Base-by-base conservation (phyloP, 441 rosid species). In the Gossypium armourianum region DNA sequence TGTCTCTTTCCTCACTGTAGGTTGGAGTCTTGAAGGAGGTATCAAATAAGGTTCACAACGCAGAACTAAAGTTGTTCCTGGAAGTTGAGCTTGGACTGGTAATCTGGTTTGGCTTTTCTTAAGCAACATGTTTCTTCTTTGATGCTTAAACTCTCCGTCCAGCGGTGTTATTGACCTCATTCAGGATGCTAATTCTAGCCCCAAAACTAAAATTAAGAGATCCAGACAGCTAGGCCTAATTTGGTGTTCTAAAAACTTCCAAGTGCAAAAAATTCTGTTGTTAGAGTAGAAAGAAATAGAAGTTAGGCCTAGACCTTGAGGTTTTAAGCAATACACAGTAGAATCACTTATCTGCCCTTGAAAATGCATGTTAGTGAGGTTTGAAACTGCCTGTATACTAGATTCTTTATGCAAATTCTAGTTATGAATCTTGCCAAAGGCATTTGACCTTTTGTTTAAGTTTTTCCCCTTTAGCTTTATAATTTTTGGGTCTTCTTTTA, bases 11-110 rank as follows among this genome's bases (percentile, higher is more conserved):
- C 21, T 59, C 24, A 70, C 45, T 75, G 56, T 74, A 82, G 87
- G 87, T 84, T 26, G 87, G 85, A 68, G 76, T 74, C 54, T 63
- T 83, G 74, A 77, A 83, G 74, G 85, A 81, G 76, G 74, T 71
- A 63, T 79, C 82, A 67, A 79, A 74, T 77, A 81, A 83, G 76
- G 82, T 62, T 63, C 80, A 80, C 45, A 82, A 75, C 62, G 82
- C 87, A 1, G 87, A 84, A 29, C 56, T 84, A 55, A 84, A 84
- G 76, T 67, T 84, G 74, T 82, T 82, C 74, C 75, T 84, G 78
- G 87, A 84, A 75, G 80, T 82, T 17, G 83, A 84, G 62, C 71
- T 72, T 57, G 86, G 85, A 69, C 80, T 40, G 82, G 87, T 84
- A 80, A 76, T 71, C 50, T 60, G 65, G 36, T 71, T 62, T 68